phyloP scores from a whole-genome alignment of 225 moss, liverwort and hornwort genomes.

The Rhytidiadelphus loreus region DNA sequence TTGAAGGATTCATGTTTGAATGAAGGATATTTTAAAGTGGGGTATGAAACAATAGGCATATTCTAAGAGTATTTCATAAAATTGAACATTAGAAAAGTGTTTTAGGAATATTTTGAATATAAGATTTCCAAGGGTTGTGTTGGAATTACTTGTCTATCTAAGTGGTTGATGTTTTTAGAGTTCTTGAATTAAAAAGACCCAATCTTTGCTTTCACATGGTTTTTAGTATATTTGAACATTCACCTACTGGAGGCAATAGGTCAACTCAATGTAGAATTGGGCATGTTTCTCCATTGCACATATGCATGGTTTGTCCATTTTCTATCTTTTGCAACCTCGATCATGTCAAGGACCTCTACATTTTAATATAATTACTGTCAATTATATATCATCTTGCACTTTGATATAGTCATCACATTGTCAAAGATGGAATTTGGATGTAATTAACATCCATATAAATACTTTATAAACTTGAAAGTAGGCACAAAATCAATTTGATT shows the following conservation, averaged over 20 bases:
- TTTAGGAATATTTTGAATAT: not conserved
- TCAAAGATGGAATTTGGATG: no score
- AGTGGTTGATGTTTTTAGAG: not conserved
- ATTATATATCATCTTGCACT: no score
- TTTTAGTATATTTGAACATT: not conserved
- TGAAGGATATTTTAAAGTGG: not conserved
- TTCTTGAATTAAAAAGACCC: not conserved
- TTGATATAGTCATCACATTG: no score
- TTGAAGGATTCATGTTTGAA: rapidly evolving
- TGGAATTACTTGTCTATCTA: not conserved
- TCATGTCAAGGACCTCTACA: no score
- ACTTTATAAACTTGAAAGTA: no score
- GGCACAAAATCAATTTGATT: no score
- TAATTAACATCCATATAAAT: no score
- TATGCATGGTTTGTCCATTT: no score
- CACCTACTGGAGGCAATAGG: rapidly evolving
- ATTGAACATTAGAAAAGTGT: not conserved
- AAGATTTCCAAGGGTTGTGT: not conserved
- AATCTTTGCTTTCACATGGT: not conserved
- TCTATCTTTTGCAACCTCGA: no score
- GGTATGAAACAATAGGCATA: not conserved
- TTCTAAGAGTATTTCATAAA: no score
- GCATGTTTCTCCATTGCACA: no score
- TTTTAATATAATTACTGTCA: no score
- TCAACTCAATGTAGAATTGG: not conserved